Evolutionary conservation across 2,329 filamentous ascomycete species (phyloP).

Genomic region (Ploettnerulaceae sp.): DNA sequence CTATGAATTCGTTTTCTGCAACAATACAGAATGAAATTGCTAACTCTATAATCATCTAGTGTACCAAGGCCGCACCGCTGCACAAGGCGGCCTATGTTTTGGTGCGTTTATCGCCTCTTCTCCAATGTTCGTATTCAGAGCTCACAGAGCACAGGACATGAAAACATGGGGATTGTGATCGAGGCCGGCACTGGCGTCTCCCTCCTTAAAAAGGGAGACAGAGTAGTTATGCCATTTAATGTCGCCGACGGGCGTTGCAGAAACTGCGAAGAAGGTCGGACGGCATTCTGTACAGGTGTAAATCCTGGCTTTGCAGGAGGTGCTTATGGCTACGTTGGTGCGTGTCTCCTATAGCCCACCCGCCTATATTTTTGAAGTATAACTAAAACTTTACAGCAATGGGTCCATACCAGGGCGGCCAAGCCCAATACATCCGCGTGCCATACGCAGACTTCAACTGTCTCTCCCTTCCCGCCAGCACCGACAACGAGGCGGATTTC

Average conservation of each 20-base stretch:
- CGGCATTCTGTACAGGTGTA: slow-evolving; percentile 70
- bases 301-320: slow-evolving; percentile 57
- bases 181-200: slow-evolving; percentile 64
- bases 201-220: slow-evolving; percentile 67
- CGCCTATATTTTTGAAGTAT: neutral
- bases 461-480: slow-evolving; percentile 55
- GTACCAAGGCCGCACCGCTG: slow-evolving; percentile 62
- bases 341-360: neutral
- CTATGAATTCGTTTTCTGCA: too few relatives aligned
- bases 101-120: slow-evolving; percentile 33
- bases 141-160: slow-evolving; percentile 63
- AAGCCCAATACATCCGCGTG: slow-evolving; percentile 62
- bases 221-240: slow-evolving; percentile 80
- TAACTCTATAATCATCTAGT: slow-evolving; percentile 36
- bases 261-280: slow-evolving; percentile 73
- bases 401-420: slow-evolving; percentile 61
- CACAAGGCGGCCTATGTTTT: slow-evolving; percentile 57
- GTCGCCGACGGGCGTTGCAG: slow-evolving; percentile 75
- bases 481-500: slow-evolving; percentile 61
- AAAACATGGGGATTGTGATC: slow-evolving; percentile 75
- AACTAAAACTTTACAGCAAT: slow-evolving; percentile 40
- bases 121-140: slow-evolving; percentile 46
- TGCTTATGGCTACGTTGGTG: slow-evolving; percentile 50
- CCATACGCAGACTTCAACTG: slow-evolving; percentile 66
- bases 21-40: neutral